These are phyloP conservation scores for Cyanidiococcus yangmingshanensis DNA, from an alignment of 23 red algal genomes.

Conservation along the genomic window DNA sequence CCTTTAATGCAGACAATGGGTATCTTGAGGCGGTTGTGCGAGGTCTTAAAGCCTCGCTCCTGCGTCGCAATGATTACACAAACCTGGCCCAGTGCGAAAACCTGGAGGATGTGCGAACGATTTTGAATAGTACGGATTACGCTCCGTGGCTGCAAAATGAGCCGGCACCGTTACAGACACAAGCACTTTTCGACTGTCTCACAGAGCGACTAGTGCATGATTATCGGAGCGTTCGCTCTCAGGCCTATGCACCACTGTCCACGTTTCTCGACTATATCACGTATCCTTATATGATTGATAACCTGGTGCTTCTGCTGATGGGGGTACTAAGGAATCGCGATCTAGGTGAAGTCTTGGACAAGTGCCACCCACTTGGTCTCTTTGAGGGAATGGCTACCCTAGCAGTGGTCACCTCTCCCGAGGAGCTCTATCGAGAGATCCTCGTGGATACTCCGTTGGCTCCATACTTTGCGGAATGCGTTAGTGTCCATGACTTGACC, in stretches of 20 bases:
- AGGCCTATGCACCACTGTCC: conserved; percentile 56
- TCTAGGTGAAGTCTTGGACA: conserved; percentile 88
- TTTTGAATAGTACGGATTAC: conserved; percentile 86
- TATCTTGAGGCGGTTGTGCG: conserved; percentile 87
- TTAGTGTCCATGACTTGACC: conserved; percentile 77
- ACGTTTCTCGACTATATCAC: conserved; percentile 93
- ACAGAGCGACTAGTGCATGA: conserved; percentile 73
- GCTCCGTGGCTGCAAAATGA: conserved; percentile 75
- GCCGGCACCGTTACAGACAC: conserved; percentile 65
- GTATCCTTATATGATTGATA: conserved; percentile 99
- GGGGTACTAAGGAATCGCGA: conserved; percentile 72
- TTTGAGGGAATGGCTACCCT: conserved; percentile 88
- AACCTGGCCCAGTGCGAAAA: conserved; percentile 88
- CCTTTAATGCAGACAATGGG: conserved; percentile 88
- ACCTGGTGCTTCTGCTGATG: conserved; percentile 85
- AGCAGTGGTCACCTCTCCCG: conserved; percentile 62
- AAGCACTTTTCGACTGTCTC: conserved; percentile 52
- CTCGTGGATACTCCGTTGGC: conserved; percentile 94
- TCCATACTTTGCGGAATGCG: conserved; percentile 97
- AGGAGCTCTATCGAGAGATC: conserved; percentile 96
- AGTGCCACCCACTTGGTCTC: conserved; percentile 86
- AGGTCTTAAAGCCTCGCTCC: conserved; percentile 70
- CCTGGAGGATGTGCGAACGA: conserved; percentile 89
- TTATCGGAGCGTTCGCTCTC: conserved; percentile 58
- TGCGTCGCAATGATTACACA: conserved; percentile 63